Conservation (phyloP, 345 rosid species). For the Eutrema heterophyllum region DNA sequence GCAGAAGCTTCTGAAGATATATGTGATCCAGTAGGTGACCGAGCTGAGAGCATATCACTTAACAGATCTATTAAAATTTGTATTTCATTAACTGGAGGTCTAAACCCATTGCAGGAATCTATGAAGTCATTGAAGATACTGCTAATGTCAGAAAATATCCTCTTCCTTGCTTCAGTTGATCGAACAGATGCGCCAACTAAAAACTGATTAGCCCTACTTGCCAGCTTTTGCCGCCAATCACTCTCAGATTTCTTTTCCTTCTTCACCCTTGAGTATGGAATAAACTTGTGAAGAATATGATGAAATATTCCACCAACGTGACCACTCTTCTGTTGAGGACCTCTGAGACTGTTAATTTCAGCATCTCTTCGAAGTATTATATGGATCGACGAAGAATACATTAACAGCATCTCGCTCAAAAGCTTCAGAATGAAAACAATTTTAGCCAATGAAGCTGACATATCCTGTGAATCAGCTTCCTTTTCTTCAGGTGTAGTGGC, state of each 20-base stretch:
- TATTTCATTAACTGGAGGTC: slow-evolving; percentile 56
- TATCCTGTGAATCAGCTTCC: slow-evolving; percentile 50
- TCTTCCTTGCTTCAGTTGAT: slow-evolving; percentile 83
- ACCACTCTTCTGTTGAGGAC: slow-evolving; percentile 46
- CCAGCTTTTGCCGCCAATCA: slow-evolving; percentile 91
- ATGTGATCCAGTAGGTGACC: slow-evolving; percentile 74
- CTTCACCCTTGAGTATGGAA: slow-evolving; percentile 58
- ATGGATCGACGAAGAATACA: slow-evolving; percentile 83
- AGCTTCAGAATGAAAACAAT: slow-evolving; percentile 84
- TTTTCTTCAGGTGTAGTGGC: slow-evolving; percentile 54
- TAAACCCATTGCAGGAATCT: slow-evolving; percentile 50
- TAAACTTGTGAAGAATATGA: slow-evolving; percentile 70
- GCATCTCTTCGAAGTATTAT: slow-evolving; percentile 75
- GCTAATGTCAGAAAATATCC: slow-evolving; percentile 68
- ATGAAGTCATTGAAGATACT: slow-evolving; percentile 62
- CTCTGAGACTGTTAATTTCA: slow-evolving; percentile 58
- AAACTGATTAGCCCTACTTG: slow-evolving; percentile 71
- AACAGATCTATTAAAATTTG: slow-evolving; percentile 73
- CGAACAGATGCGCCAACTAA: slow-evolving; percentile 90
- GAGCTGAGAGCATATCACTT: slow-evolving; percentile 83
- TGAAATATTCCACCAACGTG: slow-evolving; percentile 65
- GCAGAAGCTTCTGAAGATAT: slow-evolving; percentile 87
- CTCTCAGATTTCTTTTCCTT: slow-evolving; percentile 71
- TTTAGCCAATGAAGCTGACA: slow-evolving; percentile 76
- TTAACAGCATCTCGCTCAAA: slow-evolving; percentile 73